phyloP scores from a whole-genome alignment of 176 grass and related monocot genomes.

The Otatea glauca region DNA sequence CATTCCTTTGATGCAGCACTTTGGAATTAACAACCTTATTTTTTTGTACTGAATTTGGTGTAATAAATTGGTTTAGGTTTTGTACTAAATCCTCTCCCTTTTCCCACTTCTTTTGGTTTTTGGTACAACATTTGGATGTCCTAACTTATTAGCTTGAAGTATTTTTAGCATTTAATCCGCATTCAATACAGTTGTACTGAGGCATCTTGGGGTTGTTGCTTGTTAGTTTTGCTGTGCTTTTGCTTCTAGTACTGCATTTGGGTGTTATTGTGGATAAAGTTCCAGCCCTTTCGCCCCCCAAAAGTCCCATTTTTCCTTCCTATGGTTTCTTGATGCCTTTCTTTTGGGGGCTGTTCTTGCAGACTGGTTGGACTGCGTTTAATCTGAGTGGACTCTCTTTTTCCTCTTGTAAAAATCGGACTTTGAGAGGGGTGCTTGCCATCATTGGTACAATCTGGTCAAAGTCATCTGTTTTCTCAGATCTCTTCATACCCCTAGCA shows the following conservation, averaged over 20 bases:
- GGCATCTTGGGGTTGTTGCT: conserved; percentile 27
- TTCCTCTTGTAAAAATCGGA: background rate
- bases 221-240: conserved; percentile 30
- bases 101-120: background rate
- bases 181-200: conserved; percentile 29
- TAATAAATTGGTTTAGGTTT: background rate
- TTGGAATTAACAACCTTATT: background rate
- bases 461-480: conserved; percentile 36
- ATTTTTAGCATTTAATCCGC: conserved; percentile 25
- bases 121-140: conserved; percentile 27
- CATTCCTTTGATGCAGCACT: conserved; percentile 13
- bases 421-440: background rate
- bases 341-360: background rate
- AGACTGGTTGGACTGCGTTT: background rate
- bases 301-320: background rate
- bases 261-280: conserved; percentile 24
- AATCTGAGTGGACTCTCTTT: background rate
- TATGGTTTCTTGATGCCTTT: background rate
- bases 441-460: conserved; percentile 21
- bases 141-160: background rate
- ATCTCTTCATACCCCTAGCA: conserved; percentile 28
- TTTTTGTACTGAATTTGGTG: background rate
- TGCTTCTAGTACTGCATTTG: conserved; percentile 7
- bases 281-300: conserved; percentile 1
- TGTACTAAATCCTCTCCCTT: background rate